phyloP scores from a whole-genome alignment of 140 eudicot genomes.

The Flaveria floridana region DNA sequence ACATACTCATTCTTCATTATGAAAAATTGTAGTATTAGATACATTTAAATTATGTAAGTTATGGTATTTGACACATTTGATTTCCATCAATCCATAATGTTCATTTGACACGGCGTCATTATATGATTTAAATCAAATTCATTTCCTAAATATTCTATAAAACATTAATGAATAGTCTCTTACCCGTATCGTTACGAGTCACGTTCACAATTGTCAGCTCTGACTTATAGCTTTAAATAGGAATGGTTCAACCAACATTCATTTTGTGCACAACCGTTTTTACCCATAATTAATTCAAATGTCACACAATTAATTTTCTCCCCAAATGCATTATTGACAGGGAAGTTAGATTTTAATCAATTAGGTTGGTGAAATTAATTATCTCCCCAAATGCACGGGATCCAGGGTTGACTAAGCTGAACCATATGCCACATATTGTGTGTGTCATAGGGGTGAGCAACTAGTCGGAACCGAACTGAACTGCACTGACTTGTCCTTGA shows the following conservation, averaged over 20 bases:
- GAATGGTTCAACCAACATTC: constrained; percentile 16
- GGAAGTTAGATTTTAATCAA: neutral
- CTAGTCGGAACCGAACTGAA: too few species aligned
- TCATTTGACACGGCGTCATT: neutral
- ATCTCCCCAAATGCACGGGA: too few species aligned
- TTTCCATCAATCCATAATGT: neutral
- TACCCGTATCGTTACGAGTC: neutral
- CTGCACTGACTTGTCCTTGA: too few species aligned
- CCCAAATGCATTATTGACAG: neutral
- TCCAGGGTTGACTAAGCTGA: too few species aligned
- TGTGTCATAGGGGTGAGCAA: too few species aligned
- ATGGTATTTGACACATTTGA: neutral
- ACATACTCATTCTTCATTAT: neutral
- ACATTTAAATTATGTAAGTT: neutral
- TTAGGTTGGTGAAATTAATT: neutral
- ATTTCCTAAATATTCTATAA: neutral
- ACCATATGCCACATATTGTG: neutral
- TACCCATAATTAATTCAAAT: neutral
- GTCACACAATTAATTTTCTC: neutral
- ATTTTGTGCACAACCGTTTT: constrained; percentile 6
- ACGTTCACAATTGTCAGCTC: constrained; percentile 9
- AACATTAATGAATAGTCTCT: neutral
- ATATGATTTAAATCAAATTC: neutral
- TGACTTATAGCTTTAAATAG: constrained; percentile 9
- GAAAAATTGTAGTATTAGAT: too few species aligned